phyloP scores from a whole-genome alignment of 2,329 filamentous ascomycete species.

The Epichloe sibirici region DNA sequence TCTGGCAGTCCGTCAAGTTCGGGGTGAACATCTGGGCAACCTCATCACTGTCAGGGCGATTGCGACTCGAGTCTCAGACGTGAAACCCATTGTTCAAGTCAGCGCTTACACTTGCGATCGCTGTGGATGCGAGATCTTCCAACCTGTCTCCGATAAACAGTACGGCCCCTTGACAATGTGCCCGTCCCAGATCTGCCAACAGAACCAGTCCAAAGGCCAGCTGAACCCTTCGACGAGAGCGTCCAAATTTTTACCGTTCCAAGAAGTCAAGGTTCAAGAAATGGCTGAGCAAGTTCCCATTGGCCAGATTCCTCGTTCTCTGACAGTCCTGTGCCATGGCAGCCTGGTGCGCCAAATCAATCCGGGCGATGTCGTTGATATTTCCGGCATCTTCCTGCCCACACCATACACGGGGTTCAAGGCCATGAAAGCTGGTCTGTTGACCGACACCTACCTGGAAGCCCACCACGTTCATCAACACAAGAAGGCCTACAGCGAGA shows the following conservation, averaged over 20 bases:
- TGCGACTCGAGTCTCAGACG: conserved; percentile 87
- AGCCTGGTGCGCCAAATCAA: conserved; percentile 76
- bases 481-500: conserved; percentile 95
- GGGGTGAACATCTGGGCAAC: conserved; percentile 82
- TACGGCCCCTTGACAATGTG: conserved; percentile 81
- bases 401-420: conserved; percentile 99
- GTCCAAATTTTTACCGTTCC: conserved; percentile 93
- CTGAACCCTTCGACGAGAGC: conserved; percentile 90
- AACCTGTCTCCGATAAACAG: conserved; percentile 82
- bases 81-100: conserved; percentile 94
- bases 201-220: conserved; percentile 86
- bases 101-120: conserved; percentile 96
- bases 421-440: conserved; percentile 87
- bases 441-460: conserved; percentile 95
- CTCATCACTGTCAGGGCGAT: conserved; percentile 93
- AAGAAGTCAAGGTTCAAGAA: conserved; percentile 97
- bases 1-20: conserved; percentile 84
- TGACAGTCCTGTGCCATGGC: conserved; percentile 84
- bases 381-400: conserved; percentile 90
- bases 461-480: conserved; percentile 89
- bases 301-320: conserved; percentile 84
- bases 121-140: conserved; percentile 95
- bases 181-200: conserved; percentile 77
- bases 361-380: conserved; percentile 86
- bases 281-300: conserved; percentile 99